Evolutionary conservation across 768 basidiomycete genomes (phyloP).

Genomic region (Lactifluus volemus): DNA sequence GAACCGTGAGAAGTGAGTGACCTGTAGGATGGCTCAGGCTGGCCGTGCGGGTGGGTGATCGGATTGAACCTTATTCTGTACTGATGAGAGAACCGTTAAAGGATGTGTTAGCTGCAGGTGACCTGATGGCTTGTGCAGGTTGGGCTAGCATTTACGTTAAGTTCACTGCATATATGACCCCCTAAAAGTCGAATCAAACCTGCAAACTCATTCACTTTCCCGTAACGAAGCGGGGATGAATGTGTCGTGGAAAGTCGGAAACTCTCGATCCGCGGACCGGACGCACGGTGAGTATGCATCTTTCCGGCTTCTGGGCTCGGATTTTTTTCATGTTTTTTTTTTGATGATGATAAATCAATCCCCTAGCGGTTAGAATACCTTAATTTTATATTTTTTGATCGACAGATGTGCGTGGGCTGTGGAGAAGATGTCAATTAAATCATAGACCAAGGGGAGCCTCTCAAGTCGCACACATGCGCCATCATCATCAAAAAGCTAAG

Average conservation of each 20-base stretch:
- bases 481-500: no score
- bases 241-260: neutral
- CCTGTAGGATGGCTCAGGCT: neutral
- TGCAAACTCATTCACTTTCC: neutral
- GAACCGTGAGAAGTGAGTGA: neutral
- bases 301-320: neutral
- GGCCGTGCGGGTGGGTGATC: neutral
- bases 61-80: neutral
- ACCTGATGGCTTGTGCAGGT: neutral
- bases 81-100: neutral
- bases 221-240: neutral
- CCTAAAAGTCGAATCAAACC: neutral
- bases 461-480: no score
- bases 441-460: no score
- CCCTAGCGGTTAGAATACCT: no score
- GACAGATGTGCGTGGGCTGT: no score
- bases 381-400: no score
- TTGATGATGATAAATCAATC: no score
- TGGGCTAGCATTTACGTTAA: neutral
- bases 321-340: no score
- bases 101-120: neutral
- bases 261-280: constrained; percentile 11
- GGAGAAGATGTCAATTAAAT: no score
- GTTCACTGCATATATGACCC: neutral
- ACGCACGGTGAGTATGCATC: neutral